These are phyloP conservation scores for Rhodotorula taiwanensis DNA, from an alignment of 768 basidiomycete genomes.

Conservation along the genomic window DNA sequence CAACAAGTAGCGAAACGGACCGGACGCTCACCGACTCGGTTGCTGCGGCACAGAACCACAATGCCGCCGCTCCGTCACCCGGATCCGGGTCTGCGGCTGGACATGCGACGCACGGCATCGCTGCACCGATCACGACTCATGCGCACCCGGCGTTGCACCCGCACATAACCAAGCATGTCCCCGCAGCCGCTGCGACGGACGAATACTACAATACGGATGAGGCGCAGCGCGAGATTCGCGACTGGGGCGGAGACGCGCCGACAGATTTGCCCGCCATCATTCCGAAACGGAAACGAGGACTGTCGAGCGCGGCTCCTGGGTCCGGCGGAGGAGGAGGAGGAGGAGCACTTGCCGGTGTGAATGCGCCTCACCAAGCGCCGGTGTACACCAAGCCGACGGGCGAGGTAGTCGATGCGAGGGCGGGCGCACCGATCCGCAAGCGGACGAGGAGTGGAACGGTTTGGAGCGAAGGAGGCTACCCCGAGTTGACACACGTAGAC, in stretches of 20 bases:
- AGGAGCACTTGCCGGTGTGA: too few relatives aligned
- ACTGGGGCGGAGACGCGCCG: conserved; percentile 4
- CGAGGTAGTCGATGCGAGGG: background rate
- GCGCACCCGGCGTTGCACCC: too few relatives aligned
- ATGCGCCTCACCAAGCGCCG: background rate
- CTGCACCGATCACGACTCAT: too few relatives aligned
- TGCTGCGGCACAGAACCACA: too few relatives aligned
- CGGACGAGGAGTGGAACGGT: background rate
- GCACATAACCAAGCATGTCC: too few relatives aligned
- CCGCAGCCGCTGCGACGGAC: background rate
- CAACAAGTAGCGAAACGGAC: too few relatives aligned
- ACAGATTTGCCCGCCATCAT: background rate
- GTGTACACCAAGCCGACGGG: background rate
- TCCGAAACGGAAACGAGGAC: background rate
- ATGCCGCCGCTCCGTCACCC: too few relatives aligned
- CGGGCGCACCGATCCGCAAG: background rate
- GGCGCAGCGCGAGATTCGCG: conserved; percentile 3
- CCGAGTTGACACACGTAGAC: background rate
- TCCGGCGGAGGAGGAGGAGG: too few relatives aligned
- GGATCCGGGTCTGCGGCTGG: too few relatives aligned
- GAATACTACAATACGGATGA: background rate
- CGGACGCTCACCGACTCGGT: too few relatives aligned
- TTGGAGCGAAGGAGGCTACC: background rate
- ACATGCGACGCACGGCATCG: too few relatives aligned
- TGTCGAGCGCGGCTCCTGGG: background rate